These are phyloP conservation scores for Xylariaceae sp. DNA, from an alignment of 2,329 filamentous ascomycete genomes.

Conservation along the genomic window DNA sequence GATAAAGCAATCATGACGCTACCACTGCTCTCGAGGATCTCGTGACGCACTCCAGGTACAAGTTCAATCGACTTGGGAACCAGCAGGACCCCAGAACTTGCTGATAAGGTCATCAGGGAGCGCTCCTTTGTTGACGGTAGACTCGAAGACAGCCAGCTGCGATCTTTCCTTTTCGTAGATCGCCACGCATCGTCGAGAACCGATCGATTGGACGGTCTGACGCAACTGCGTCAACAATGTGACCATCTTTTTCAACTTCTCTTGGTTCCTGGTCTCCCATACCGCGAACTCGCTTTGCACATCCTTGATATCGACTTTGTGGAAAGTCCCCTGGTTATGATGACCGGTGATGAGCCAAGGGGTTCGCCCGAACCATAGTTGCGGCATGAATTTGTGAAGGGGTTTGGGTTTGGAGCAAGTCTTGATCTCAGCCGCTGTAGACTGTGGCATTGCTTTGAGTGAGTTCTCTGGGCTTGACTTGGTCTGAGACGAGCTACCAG, in stretches of 20 bases:
- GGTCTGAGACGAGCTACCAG: neutral
- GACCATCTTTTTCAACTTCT: neutral
- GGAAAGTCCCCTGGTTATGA: neutral
- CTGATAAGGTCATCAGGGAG: conserved; percentile 1
- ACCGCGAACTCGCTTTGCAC: neutral
- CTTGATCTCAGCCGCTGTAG: conserved; percentile 21
- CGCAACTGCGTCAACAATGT: conserved; percentile 3
- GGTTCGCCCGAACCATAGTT: conserved; percentile 26
- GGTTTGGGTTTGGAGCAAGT: neutral
- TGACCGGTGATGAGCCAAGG: conserved; percentile 16
- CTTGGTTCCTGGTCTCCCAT: conserved; percentile 2
- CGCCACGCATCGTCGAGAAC: neutral
- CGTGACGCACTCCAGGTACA: too few relatives aligned
- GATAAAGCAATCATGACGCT: too few relatives aligned
- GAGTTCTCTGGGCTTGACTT: neutral
- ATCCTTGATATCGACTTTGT: neutral
- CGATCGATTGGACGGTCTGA: neutral
- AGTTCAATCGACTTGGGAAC: too few relatives aligned
- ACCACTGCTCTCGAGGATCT: too few relatives aligned
- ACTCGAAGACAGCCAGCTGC: neutral
- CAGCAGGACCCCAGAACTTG: conserved; percentile 2
- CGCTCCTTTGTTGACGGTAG: neutral
- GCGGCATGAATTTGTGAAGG: conserved; percentile 9
- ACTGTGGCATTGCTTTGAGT: conserved; percentile 12
- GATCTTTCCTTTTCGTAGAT: neutral